Conservation (phyloP, 75 land plant species). For the Larix kaempferi region DNA sequence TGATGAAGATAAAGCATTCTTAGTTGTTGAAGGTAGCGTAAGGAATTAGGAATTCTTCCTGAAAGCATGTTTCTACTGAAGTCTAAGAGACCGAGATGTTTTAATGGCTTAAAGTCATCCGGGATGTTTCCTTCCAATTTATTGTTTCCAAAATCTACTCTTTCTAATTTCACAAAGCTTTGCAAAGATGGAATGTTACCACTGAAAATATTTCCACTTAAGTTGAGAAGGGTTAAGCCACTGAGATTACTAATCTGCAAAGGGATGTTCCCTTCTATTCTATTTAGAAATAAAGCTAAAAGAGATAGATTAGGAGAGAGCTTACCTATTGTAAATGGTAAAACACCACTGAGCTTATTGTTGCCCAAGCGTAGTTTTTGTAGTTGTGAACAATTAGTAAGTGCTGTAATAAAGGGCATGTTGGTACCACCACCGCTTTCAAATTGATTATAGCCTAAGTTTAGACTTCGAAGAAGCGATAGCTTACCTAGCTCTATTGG, state of each 20-base stretch:
- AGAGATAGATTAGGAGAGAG: neutral
- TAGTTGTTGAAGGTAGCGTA: neutral
- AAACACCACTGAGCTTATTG: neutral
- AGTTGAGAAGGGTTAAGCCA: neutral
- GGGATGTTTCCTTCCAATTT: neutral
- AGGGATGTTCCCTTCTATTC: too few species aligned
- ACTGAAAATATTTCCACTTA: neutral
- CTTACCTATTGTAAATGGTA: neutral
- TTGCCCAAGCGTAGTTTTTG: neutral
- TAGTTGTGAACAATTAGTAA: neutral
- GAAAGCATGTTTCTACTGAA: neutral
- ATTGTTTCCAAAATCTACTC: neutral
- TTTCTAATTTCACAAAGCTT: neutral
- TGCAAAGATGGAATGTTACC: neutral
- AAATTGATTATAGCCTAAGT: constrained; percentile 9
- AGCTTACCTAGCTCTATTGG: too few species aligned
- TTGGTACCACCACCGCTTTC: constrained; percentile 12
- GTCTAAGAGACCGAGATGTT: neutral
- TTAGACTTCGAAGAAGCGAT: too few species aligned
- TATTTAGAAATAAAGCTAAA: too few species aligned
- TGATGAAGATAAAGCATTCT: neutral
- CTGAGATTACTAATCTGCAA: too few species aligned
- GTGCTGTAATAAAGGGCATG: neutral
- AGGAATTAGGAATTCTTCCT: neutral
- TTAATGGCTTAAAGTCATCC: neutral